phyloP scores from a whole-genome alignment of 2,329 filamentous ascomycete species.

The Trematosphaeria pertusa region DNA sequence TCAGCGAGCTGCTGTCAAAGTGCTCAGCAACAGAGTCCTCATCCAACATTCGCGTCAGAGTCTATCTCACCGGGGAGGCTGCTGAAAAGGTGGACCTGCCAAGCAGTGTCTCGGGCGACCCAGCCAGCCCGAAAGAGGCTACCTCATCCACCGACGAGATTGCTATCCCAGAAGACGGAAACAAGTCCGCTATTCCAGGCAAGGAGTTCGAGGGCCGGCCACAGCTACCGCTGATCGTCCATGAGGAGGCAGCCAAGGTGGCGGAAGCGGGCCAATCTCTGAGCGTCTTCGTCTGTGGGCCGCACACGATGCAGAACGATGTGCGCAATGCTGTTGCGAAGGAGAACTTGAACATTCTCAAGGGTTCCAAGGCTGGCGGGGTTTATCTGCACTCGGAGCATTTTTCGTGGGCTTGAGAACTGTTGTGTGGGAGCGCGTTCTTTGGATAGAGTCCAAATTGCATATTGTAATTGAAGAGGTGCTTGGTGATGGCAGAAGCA shows the following conservation, averaged over 20 bases:
- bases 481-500: too few species aligned
- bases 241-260: slow-evolving; percentile 24
- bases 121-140: slow-evolving; percentile 9
- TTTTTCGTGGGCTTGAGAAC: slow-evolving; percentile 43
- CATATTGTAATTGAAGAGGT: too few species aligned
- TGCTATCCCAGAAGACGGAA: not conserved
- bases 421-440: too few species aligned
- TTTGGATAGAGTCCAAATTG: too few species aligned
- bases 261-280: slow-evolving; percentile 24
- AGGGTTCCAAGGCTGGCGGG: slow-evolving; percentile 35
- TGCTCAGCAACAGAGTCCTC: slow-evolving; percentile 21
- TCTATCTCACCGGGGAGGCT: slow-evolving; percentile 35
- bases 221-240: slow-evolving; percentile 36
- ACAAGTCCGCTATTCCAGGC: slow-evolving; percentile 9
- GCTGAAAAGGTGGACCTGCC: slow-evolving; percentile 9
- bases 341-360: slow-evolving; percentile 50
- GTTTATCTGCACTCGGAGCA: slow-evolving; percentile 58
- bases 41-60: slow-evolving; percentile 25
- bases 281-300: slow-evolving; percentile 54
- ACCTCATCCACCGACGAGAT: slow-evolving; percentile 32
- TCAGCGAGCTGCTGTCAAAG: slow-evolving; percentile 34
- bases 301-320: slow-evolving; percentile 56
- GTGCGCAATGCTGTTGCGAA: slow-evolving; percentile 55
- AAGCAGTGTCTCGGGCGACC: too few species aligned
- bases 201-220: slow-evolving; percentile 42